Base-by-base conservation (phyloP, 2,329 filamentous ascomycete genomes). In the Orbilia javanica region DNA sequence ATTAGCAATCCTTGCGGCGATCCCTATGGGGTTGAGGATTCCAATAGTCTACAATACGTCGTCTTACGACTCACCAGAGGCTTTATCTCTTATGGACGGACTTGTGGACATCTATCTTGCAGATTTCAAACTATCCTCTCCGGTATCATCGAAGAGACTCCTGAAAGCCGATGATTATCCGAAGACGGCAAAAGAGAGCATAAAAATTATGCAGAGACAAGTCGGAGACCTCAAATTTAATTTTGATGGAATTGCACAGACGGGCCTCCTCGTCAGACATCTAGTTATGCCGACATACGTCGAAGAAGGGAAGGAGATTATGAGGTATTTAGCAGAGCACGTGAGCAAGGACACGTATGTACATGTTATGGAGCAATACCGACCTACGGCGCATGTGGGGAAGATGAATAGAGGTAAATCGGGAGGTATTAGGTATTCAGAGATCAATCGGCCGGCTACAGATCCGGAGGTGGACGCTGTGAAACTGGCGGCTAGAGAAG, bases 351-450 rank as follows among this genome's bases (percentile, higher is more conserved):
- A 96, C 83, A 87, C 92, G 50, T 95, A 94, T 84, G 88, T 96
- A 76, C 91, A 96, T 82, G 90, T 96, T 80, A 96, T 96, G 93
- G 93, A 96, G 84, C 93, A 96, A 84, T 96, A 96, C 82, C 90
- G 90, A 79, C 93, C 93, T 0, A 89, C 92, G 79, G 93, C 92
- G 0, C 90, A 96, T 83, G 93, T 96, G 0, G 93, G 93, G 2
- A 95, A 93, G 85, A 85, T 86, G 67, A 89, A 85, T 80, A 85
- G 86, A 71, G 82, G 81, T 75, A 82, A 29, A 53, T 77, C 42
- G 18, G 81, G 67, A 2, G 84, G 88, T 73, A 86, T 91, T 3
- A 86, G 92, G 34, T 96, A 95, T 84, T 86, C 87, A 18, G 92
- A 96, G 46, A 93, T 96, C 82, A 95, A 96, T 83, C 89, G 92